Conservation (phyloP, 2,329 filamentous ascomycete species). For the Septoria petroselini region DNA sequence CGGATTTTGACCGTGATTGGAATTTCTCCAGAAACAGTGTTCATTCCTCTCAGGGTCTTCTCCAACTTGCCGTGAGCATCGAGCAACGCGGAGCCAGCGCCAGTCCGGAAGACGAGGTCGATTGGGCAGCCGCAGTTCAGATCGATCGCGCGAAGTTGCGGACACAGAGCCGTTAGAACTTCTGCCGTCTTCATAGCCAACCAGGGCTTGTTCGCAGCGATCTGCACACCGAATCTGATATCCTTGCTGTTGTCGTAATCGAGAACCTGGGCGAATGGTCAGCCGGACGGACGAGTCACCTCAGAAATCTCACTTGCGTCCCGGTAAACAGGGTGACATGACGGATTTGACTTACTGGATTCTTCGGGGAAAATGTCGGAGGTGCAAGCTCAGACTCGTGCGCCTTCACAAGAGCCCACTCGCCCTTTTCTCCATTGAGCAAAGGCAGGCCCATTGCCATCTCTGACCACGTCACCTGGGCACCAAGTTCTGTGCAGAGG, state of each 20-base stretch:
- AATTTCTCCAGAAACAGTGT: constrained; percentile 81
- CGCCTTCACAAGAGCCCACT: constrained; percentile 93
- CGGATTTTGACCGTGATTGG: constrained; percentile 94
- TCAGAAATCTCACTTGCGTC: too few species aligned
- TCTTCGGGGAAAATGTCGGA: constrained; percentile 62
- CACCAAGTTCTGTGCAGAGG: constrained; percentile 82
- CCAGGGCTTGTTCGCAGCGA: constrained; percentile 90
- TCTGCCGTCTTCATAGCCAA: constrained; percentile 85
- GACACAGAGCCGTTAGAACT: constrained; percentile 70
- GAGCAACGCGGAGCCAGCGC: constrained; percentile 87
- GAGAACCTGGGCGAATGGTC: constrained; percentile 48
- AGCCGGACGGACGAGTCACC: too few species aligned
- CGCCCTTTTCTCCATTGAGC: constrained; percentile 81
- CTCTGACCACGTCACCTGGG: constrained; percentile 93
- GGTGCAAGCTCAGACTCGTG: constrained; percentile 77
- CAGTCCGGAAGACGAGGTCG: constrained; percentile 83
- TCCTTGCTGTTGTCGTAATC: constrained; percentile 81
- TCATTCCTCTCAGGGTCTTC: constrained; percentile 95
- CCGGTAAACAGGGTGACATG: too few species aligned
- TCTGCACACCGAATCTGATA: constrained; percentile 85
- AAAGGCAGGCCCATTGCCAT: constrained; percentile 94
- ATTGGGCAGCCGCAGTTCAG: constrained; percentile 97
- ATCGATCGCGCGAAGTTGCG: constrained; percentile 84
- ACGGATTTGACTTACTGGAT: constrained; percentile 39
- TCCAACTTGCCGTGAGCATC: constrained; percentile 84